Percentiles rank a stretch among this genome's conserved stretches.
Conservation (phyloP, 2,329 filamentous ascomycete species). For the Colletotrichum tabaci region DNA sequence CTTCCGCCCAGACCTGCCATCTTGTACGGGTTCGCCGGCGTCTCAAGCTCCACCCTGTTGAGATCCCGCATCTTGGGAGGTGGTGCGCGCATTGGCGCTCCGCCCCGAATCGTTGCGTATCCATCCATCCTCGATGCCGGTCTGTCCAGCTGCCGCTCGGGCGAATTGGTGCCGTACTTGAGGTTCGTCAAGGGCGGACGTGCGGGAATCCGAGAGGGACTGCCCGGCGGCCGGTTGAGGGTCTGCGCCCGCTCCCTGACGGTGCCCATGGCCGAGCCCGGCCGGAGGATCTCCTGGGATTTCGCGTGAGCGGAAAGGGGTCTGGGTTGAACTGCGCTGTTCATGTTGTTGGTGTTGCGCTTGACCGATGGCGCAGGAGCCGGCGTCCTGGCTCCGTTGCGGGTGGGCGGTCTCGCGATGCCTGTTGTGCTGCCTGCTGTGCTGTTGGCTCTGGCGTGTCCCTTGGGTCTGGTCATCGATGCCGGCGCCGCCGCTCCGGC, state of each 20-base stretch:
- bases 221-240: constrained; percentile 56
- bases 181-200: constrained; percentile 79
- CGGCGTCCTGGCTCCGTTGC: constrained; percentile 65
- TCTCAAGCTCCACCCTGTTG: constrained; percentile 65
- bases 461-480: constrained; percentile 57
- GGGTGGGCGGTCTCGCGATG: constrained; percentile 32
- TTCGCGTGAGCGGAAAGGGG: constrained; percentile 39
- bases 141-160: constrained; percentile 72
- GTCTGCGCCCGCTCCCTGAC: constrained; percentile 41
- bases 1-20: constrained; percentile 65
- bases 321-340: constrained; percentile 36
- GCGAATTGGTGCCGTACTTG: constrained; percentile 82
- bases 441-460: constrained; percentile 56
- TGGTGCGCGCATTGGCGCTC: constrained; percentile 75
- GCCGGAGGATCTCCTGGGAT: constrained; percentile 25
- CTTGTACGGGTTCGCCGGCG: constrained; percentile 65
- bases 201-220: constrained; percentile 79
- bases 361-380: constrained; percentile 56
- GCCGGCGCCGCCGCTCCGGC: constrained; percentile 65
- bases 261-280: constrained; percentile 41
- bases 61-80: constrained; percentile 96
- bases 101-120: constrained; percentile 64
- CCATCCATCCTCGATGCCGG: constrained; percentile 56
- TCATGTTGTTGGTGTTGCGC: constrained; percentile 47
- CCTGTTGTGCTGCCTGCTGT: constrained; percentile 43